These are phyloP conservation scores for Psilocybe sp. DNA, from an alignment of 768 basidiomycete species.

Conservation along the genomic window DNA sequence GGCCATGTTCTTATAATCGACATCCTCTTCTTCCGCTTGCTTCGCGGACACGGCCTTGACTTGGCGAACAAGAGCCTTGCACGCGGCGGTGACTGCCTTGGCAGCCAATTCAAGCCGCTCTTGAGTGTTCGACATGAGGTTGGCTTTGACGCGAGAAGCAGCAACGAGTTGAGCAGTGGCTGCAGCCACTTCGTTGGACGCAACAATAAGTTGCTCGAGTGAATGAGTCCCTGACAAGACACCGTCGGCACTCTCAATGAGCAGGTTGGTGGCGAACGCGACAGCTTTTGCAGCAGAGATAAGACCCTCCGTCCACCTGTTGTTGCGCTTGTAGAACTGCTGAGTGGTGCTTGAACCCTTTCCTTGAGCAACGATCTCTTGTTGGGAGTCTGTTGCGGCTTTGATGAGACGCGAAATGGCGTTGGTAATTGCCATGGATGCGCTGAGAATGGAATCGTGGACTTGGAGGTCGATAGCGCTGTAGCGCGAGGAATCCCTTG, in stretches of 20 bases:
- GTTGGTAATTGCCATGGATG: constrained; percentile 92
- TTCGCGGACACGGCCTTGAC: constrained; percentile 93
- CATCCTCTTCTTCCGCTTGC: constrained; percentile 76
- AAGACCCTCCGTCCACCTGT: constrained; percentile 98
- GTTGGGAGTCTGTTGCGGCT: constrained; percentile 96
- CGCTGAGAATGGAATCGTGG: constrained; percentile 93
- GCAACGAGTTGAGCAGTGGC: constrained; percentile 98
- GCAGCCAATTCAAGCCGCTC: constrained; percentile 94
- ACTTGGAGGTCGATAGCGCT: constrained; percentile 93
- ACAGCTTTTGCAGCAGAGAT: constrained; percentile 98
- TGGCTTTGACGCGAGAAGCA: constrained; percentile 96
- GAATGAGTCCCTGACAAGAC: constrained; percentile 96
- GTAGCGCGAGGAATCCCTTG: constrained; percentile 83
- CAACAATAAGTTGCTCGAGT: constrained; percentile 97
- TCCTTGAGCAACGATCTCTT: constrained; percentile 96
- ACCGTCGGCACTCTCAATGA: constrained; percentile 98
- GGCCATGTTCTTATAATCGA: constrained; percentile 90
- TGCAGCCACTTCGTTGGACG: constrained; percentile 98
- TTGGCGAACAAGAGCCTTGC: constrained; percentile 92
- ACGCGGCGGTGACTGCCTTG: constrained; percentile 96
- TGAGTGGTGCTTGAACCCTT: constrained; percentile 88
- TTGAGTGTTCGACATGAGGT: constrained; percentile 98
- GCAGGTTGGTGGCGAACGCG: constrained; percentile 90
- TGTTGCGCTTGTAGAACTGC: constrained; percentile 99
- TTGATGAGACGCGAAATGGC: constrained; percentile 94